Evolutionary conservation across 1,284 basidiomycete species (phyloP).

Genomic region (Sanguinoderma infundibulare): DNA sequence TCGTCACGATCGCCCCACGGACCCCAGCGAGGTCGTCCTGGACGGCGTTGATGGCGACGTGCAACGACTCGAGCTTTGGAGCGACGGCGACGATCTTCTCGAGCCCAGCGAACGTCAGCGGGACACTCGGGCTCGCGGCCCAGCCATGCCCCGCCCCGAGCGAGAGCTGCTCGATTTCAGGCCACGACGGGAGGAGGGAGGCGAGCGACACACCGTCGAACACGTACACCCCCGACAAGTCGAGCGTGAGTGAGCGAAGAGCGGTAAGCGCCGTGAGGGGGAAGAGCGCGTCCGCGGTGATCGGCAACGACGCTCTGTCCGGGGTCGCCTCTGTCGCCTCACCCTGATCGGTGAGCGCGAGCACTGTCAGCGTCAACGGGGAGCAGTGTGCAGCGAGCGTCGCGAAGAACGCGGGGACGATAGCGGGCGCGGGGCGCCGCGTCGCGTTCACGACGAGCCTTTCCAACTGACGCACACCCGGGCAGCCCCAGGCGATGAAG

Average conservation of each 20-base stretch:
- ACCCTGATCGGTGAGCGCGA: slow-evolving; percentile 2
- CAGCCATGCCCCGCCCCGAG: slow-evolving; percentile 1
- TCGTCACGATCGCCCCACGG: not conserved
- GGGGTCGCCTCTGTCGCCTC: not conserved
- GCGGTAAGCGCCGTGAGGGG: slow-evolving; percentile 1
- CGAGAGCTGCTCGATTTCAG: slow-evolving; percentile 8
- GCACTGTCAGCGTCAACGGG: not conserved
- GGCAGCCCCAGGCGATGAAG: slow-evolving; percentile 5
- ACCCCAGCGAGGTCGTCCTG: not conserved
- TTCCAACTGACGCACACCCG: slow-evolving; percentile 1
- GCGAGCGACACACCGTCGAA: slow-evolving; percentile 2
- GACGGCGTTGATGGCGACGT: slow-evolving; percentile 9
- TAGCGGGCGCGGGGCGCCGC: not conserved
- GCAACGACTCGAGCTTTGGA: slow-evolving; percentile 5
- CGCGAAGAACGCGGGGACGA: not conserved
- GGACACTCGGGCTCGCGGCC: slow-evolving; percentile 4
- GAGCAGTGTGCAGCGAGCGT: not conserved
- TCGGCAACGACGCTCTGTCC: not conserved
- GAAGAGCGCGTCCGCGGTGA: not conserved
- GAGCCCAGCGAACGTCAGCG: slow-evolving; percentile 13
- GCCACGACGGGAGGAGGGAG: not conserved
- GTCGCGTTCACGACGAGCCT: not conserved
- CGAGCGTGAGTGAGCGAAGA: slow-evolving; percentile 8
- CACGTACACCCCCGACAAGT: slow-evolving; percentile 5
- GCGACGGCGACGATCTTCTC: slow-evolving; percentile 1